Percentiles rank a stretch among this genome's conserved stretches.
Evolutionary conservation across 2,329 filamentous ascomycete genomes (phyloP).

Genomic region (Colletotrichum chlorophyti): DNA sequence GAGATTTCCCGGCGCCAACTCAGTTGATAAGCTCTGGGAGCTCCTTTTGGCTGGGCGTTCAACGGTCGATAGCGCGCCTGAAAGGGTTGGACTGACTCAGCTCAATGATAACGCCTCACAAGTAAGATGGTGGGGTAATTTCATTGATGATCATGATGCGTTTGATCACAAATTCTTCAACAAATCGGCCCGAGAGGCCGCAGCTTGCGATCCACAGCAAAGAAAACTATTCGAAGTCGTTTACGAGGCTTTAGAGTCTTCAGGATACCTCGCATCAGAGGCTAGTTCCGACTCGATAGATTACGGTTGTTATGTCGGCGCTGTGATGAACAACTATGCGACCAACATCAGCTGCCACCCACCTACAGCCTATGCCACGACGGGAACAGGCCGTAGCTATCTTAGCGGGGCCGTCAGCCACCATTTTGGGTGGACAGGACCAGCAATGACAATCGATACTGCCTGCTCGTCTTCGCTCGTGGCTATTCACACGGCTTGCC

Average conservation of each 20-base stretch:
- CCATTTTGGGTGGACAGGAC: slow-evolving; percentile 44
- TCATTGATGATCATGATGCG: slow-evolving; percentile 31
- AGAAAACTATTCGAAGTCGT: slow-evolving; percentile 45
- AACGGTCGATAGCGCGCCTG: slow-evolving; percentile 2
- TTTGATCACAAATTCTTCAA: slow-evolving; percentile 51
- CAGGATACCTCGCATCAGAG: slow-evolving; percentile 34
- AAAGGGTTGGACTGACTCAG: background rate
- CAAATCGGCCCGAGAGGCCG: slow-evolving; percentile 41
- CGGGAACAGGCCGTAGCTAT: slow-evolving; percentile 41
- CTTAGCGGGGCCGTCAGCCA: slow-evolving; percentile 41
- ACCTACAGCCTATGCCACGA: slow-evolving; percentile 20
- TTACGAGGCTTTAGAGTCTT: slow-evolving; percentile 46
- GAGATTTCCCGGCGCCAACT: slow-evolving; percentile 47
- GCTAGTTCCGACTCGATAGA: slow-evolving; percentile 31
- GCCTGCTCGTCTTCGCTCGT: slow-evolving; percentile 46
- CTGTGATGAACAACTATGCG: slow-evolving; percentile 45
- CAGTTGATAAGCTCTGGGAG: slow-evolving; percentile 44
- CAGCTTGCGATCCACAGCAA: slow-evolving; percentile 48
- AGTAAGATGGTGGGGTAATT: slow-evolving; percentile 30
- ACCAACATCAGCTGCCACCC: slow-evolving; percentile 40
- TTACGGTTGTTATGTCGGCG: slow-evolving; percentile 42
- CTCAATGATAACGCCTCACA: background rate
- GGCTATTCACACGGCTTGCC: slow-evolving; percentile 39
- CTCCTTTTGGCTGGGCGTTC: slow-evolving; percentile 28
- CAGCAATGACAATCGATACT: slow-evolving; percentile 42